Conservation (phyloP, 2,329 filamentous ascomycete species). For the Pestalotiopsis sp. region DNA sequence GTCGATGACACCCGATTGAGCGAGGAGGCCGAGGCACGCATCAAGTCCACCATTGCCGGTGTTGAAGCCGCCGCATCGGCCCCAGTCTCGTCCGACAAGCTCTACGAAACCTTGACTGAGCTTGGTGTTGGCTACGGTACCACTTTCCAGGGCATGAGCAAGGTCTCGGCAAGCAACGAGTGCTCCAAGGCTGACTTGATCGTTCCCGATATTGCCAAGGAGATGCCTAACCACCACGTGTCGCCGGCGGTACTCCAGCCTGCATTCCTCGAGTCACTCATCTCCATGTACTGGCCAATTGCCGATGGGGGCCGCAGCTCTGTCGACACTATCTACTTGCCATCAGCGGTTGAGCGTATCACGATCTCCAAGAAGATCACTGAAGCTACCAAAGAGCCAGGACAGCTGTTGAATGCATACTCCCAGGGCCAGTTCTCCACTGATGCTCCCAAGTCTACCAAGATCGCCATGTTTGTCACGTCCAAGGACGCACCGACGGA, state of each 20-base stretch:
- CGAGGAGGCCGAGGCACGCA: constrained; percentile 26
- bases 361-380: constrained; percentile 34
- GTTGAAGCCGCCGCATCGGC: constrained; percentile 29
- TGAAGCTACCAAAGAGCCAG: constrained; percentile 25
- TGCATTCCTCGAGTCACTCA: constrained; percentile 39
- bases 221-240: constrained; percentile 38
- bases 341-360: constrained; percentile 39
- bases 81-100: constrained; percentile 29
- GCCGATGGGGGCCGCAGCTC: constrained; percentile 27
- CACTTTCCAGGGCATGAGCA: constrained; percentile 50
- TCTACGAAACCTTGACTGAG: constrained; percentile 47
- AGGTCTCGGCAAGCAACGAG: constrained; percentile 39
- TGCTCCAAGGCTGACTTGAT: constrained; percentile 35
- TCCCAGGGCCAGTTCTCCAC: constrained; percentile 32
- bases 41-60: constrained; percentile 30
- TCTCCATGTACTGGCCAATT: constrained; percentile 43
- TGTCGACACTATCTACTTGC: constrained; percentile 40
- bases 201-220: constrained; percentile 35
- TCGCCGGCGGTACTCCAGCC: constrained; percentile 36
- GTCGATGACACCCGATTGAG: constrained; percentile 37
- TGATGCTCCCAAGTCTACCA: constrained; percentile 33
- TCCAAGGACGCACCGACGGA: constrained; percentile 26
- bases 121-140: constrained; percentile 51
- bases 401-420: constrained; percentile 34
- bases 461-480: constrained; percentile 37